Conservation (phyloP, 1,284 basidiomycete species). For the Malassezia obtusa region DNA sequence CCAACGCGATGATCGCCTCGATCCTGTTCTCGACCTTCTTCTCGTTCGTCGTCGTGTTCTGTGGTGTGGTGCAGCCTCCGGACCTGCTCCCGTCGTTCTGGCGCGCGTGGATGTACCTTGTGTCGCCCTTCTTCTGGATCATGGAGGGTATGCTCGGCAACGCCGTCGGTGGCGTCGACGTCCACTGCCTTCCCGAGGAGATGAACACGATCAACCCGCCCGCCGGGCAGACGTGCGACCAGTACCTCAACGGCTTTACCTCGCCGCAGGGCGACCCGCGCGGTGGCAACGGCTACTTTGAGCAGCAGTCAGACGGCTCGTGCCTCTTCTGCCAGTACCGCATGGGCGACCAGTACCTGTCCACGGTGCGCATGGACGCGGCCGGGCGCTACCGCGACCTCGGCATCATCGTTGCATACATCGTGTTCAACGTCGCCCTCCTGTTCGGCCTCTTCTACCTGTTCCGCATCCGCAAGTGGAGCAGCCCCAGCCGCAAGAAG, state of each 20-base stretch:
- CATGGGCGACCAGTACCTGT: constrained; percentile 55
- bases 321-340: constrained; percentile 52
- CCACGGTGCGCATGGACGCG: constrained; percentile 19
- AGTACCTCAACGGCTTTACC: constrained; percentile 26
- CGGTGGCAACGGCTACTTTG: constrained; percentile 25
- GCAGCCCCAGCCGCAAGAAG: constrained; percentile 16
- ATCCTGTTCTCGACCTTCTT: constrained; percentile 43
- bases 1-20: constrained; percentile 38
- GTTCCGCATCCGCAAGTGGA: constrained; percentile 28
- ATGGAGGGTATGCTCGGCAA: constrained; percentile 33
- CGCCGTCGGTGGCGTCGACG: constrained; percentile 29
- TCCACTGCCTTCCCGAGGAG: constrained; percentile 28
- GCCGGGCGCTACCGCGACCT: constrained; percentile 27
- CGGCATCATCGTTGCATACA: constrained; percentile 57
- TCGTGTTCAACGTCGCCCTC: constrained; percentile 54
- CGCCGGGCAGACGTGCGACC: constrained; percentile 22
- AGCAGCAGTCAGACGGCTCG: constrained; percentile 45
- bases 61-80: constrained; percentile 41
- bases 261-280: not conserved
- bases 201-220: constrained; percentile 32
- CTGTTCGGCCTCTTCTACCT: constrained; percentile 31
- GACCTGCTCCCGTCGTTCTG: constrained; percentile 29
- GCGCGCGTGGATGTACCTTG: constrained; percentile 25
- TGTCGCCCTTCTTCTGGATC: constrained; percentile 38
- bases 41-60: constrained; percentile 48